Evolutionary conservation across 164 flowering plant species (phyloP), one percentile per base, ranked within the genome.

Genomic region (Aristolochia californica): DNA sequence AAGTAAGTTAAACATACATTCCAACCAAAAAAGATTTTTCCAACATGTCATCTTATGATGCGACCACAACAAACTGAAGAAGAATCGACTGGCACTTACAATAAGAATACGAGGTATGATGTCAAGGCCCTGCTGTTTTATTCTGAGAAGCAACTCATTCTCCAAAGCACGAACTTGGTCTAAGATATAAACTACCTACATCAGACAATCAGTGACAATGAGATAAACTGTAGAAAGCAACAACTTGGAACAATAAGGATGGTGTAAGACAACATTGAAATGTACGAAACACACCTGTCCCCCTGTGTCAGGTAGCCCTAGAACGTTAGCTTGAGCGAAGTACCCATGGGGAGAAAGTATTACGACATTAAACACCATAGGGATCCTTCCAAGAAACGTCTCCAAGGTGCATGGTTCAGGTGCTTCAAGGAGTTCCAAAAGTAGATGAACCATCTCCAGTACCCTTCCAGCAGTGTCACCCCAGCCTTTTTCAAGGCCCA

Each of bases 151-250:
- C 97, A 94, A 90, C 77, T 94, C 99, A 18, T 50, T 70, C 75
- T 94, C 99, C 79, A 94, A 63, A 17, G 99, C 99, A 50, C 96
- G 95, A 61, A 94, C 99, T 88, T 94, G 99, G 78, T 94, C 99
- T 81, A 94, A 74, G 62, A 94, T 94, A 64, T 94, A 94, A 26
- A 94, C 99, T 72, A 94, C 80, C 97, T 93, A 54, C 47, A 65
- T 2, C 14, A 54, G 21, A 44, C 0, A n/a, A 10, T 25, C 27
- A 38, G 26, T 48, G 14, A n/a, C 22, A 28, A 10, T 44, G 22
- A 25, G 34, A 28, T 7, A 52, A 24, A 27, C 18, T 28, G 47
- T 13, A 38, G 7, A 54, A 44, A 43, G n/a, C 27, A 40, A 14
- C 25, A 26, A 18, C 44, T n/a, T 17, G n/a, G 20, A 27, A 20